Evolutionary conservation across 1,284 basidiomycete genomes (phyloP).

Genomic region (Ustilago crameri): DNA sequence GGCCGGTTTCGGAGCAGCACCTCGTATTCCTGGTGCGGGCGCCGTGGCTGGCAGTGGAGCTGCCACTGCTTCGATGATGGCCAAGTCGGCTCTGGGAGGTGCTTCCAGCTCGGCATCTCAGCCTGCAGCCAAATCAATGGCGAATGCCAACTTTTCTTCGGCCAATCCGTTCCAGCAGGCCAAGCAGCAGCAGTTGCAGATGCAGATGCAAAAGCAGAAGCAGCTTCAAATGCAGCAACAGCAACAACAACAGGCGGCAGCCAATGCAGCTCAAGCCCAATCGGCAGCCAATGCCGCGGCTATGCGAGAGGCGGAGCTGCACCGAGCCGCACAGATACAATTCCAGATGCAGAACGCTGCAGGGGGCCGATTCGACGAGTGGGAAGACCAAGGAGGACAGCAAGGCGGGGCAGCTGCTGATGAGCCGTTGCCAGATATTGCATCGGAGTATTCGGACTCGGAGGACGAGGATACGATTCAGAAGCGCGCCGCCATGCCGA

Average conservation of each 20-base stretch:
- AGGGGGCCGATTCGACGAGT: conserved; percentile 35
- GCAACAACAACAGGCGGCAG: conserved; percentile 10
- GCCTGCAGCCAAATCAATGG: conserved; percentile 31
- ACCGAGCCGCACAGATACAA: conserved; percentile 35
- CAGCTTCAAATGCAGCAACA: conserved; percentile 25
- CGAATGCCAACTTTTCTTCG: conserved; percentile 44
- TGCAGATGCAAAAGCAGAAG: conserved; percentile 37
- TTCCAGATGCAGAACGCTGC: conserved; percentile 36
- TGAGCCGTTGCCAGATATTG: conserved; percentile 56
- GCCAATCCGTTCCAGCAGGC: conserved; percentile 51
- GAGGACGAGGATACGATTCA: conserved; percentile 63
- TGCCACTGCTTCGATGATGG: conserved; percentile 34
- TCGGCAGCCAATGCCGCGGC: conserved; percentile 28
- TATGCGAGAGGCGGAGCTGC: conserved; percentile 33
- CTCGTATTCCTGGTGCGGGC: conserved; percentile 33
- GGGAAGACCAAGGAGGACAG: conserved; percentile 19
- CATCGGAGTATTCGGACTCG: conserved; percentile 64
- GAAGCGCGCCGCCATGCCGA: conserved; percentile 58
- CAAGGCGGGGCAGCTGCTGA: conserved; percentile 26
- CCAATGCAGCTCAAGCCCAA: conserved; percentile 22
- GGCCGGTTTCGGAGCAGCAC: conserved; percentile 35
- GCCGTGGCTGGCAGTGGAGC: conserved; percentile 28
- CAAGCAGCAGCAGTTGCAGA: conserved; percentile 49
- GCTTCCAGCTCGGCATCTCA: conserved; percentile 3
- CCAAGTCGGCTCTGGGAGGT: conserved; percentile 8